Evolutionary conservation across 495 filamentous ascomycete genomes (phyloP).

Genomic region (Daldinia bambusicola): DNA sequence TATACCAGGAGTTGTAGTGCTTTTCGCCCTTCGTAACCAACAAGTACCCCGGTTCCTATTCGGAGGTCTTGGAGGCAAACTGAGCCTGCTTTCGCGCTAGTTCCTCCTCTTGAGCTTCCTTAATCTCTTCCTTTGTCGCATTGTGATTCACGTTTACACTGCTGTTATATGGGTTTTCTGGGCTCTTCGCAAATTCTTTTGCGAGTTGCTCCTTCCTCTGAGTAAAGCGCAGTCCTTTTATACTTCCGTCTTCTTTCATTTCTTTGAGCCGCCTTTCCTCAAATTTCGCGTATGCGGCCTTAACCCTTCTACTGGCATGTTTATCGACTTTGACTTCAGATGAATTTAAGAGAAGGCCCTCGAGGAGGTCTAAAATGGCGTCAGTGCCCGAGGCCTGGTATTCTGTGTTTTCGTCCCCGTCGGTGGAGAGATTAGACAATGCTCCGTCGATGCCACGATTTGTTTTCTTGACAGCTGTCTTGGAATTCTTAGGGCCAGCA

Average conservation of each 20-base stretch:
- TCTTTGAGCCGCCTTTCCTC: slow-evolving; percentile 86
- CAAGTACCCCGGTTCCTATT: slow-evolving; percentile 10
- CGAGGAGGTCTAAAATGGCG: slow-evolving; percentile 85
- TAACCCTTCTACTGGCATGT: slow-evolving; percentile 85
- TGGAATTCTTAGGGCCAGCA: slow-evolving; percentile 65
- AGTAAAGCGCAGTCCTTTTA: slow-evolving; percentile 77
- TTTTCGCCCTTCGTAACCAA: no score
- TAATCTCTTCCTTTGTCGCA: slow-evolving; percentile 80
- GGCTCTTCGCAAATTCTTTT: slow-evolving; percentile 92
- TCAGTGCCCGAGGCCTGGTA: slow-evolving; percentile 84
- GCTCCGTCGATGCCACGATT: slow-evolving; percentile 65
- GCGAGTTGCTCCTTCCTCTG: slow-evolving; percentile 81
- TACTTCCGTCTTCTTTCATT: slow-evolving; percentile 77
- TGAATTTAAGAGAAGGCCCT: slow-evolving; percentile 62
- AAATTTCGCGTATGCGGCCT: slow-evolving; percentile 87
- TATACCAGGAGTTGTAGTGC: no score
- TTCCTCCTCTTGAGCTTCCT: slow-evolving; percentile 71
- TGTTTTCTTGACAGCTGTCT: slow-evolving; percentile 73
- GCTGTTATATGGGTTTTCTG: slow-evolving; percentile 95
- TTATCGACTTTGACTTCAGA: slow-evolving; percentile 75
- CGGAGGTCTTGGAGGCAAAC: background rate
- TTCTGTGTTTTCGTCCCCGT: no score
- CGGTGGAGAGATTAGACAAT: background rate
- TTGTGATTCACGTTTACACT: slow-evolving; percentile 72
- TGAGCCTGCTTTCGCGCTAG: slow-evolving; percentile 62